Percentiles rank a stretch among this genome's conserved stretches.
Evolutionary conservation across 495 filamentous ascomycete genomes (phyloP).

Genomic region (Monascus purpureus): DNA sequence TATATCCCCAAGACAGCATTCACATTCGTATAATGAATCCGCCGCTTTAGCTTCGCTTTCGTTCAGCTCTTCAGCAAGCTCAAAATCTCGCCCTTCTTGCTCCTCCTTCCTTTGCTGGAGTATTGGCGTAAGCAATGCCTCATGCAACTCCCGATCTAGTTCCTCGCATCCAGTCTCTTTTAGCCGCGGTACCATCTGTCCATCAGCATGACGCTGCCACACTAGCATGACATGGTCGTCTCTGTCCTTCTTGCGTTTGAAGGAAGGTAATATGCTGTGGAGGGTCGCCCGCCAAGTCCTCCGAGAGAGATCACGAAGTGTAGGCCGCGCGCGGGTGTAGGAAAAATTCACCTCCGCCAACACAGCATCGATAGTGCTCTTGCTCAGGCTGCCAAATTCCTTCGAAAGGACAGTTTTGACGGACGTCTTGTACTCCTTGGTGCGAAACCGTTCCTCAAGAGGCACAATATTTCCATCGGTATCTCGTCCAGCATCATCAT

Average conservation of each 20-base stretch:
- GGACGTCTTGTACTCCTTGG: constrained; percentile 54
- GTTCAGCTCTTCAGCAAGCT: constrained; percentile 54
- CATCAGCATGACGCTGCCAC: constrained; percentile 41
- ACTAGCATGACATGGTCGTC: constrained; percentile 49
- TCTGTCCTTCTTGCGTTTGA: constrained; percentile 46
- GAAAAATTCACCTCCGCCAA: constrained; percentile 84
- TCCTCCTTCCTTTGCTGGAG: constrained; percentile 36
- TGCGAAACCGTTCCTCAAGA: constrained; percentile 59
- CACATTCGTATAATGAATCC: constrained; percentile 69
- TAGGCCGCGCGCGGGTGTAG: constrained; percentile 64
- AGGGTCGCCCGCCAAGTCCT: constrained; percentile 82
- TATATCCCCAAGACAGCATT: constrained; percentile 70
- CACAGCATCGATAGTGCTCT: constrained; percentile 72
- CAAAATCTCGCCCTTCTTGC: constrained; percentile 48
- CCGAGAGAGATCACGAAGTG: constrained; percentile 55
- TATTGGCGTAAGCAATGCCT: constrained; percentile 51
- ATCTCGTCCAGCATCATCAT: background rate
- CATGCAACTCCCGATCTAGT: constrained; percentile 65
- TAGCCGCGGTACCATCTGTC: constrained; percentile 40
- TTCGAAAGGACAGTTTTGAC: constrained; percentile 47
- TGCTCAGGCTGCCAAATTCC: constrained; percentile 72
- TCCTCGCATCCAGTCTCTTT: constrained; percentile 62
- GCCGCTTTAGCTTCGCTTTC: constrained; percentile 57
- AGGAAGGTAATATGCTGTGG: constrained; percentile 54
- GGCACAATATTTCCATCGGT: constrained; percentile 33